Evolutionary conservation across 805 yeast species (phyloP), one percentile per base, ranked within the genome.

Genomic region (Maudiozyma barnettii): DNA sequence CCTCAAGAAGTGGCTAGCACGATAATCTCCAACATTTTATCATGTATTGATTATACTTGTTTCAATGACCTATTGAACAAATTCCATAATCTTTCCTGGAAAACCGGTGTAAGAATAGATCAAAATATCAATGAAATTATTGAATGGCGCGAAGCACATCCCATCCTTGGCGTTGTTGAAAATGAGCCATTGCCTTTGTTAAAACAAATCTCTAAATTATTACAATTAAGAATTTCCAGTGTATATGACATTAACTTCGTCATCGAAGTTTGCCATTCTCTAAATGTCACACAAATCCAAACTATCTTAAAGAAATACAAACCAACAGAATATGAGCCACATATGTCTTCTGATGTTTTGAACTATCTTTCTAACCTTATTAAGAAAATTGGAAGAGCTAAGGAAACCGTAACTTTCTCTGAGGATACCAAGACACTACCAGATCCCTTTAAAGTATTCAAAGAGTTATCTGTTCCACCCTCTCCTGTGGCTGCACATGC

Each of bases 1-100:
- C 97, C 90, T 67, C 75, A 76, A 21, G 84, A 79, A 54, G 36
- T 46, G 14, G 16, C 36, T 2, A 21, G 23, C n/a, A 14, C 18
- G 2, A 40, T 51, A 9, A 23, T 49, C 13, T 19, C 39, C 2
- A 41, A 30, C 18, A 43, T 48, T 9, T 37, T 51, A 13, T 19
- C 33, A n/a, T 43, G n/a, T 21, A 39, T 52, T 14, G 44, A 53
- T 38, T 23, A 41, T 1, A 31, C 38, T 38, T 48, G 53, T 30
- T 51, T 48, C 19, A 53, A 53, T 29, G 52, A 51, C 36, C 21
- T 53, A 8, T 37, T 51, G 7, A 45, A 46, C 16, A 53, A 50
- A 43, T 46, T 43, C 22, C 41, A 37, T 29, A 41, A 39, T 12
- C 38, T 53, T 13, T 41, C 49, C 12, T 53, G 56, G 56, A 44